Conservation (phyloP, 495 filamentous ascomycete genomes). For the Podospora pseudocomata region DNA sequence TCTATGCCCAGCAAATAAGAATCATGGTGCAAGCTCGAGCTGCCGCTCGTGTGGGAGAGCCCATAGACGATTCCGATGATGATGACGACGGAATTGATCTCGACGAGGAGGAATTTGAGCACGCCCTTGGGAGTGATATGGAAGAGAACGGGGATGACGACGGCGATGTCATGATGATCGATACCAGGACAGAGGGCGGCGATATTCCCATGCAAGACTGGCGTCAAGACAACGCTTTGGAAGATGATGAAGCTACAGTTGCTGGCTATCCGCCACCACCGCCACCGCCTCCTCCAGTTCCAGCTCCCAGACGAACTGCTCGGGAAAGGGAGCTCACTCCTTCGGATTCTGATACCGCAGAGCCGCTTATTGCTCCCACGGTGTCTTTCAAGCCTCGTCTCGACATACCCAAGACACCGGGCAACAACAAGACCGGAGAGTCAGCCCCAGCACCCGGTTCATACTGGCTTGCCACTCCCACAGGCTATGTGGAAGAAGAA, state of each 20-base stretch:
- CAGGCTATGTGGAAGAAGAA: constrained; percentile 54
- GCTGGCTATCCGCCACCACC: constrained; percentile 64
- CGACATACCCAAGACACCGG: constrained; percentile 57
- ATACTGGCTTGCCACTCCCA: constrained; percentile 84
- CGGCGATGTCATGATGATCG: constrained; percentile 50
- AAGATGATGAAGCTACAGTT: constrained; percentile 66
- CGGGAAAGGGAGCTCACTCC: constrained; percentile 54
- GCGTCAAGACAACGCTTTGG: constrained; percentile 41
- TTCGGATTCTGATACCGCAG: constrained; percentile 57
- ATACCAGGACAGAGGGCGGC: constrained; percentile 45
- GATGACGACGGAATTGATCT: constrained; percentile 69
- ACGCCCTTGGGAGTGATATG: constrained; percentile 39
- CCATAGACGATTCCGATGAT: constrained; percentile 65
- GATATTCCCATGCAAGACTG: constrained; percentile 56
- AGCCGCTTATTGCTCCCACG: constrained; percentile 52
- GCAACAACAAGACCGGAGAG: constrained; percentile 29
- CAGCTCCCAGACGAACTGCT: constrained; percentile 34
- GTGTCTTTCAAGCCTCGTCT: constrained; percentile 52
- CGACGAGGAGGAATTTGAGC: constrained; percentile 37
- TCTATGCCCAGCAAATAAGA: constrained; percentile 31
- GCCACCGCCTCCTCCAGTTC: constrained; percentile 55
- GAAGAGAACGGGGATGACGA: constrained; percentile 50
- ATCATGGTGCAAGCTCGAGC: constrained; percentile 35
- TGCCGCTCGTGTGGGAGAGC: constrained; percentile 51
- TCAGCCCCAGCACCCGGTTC: constrained; percentile 53